phyloP scores from a whole-genome alignment of 2,329 filamentous ascomycete genomes.

The Cercospora janseana region DNA sequence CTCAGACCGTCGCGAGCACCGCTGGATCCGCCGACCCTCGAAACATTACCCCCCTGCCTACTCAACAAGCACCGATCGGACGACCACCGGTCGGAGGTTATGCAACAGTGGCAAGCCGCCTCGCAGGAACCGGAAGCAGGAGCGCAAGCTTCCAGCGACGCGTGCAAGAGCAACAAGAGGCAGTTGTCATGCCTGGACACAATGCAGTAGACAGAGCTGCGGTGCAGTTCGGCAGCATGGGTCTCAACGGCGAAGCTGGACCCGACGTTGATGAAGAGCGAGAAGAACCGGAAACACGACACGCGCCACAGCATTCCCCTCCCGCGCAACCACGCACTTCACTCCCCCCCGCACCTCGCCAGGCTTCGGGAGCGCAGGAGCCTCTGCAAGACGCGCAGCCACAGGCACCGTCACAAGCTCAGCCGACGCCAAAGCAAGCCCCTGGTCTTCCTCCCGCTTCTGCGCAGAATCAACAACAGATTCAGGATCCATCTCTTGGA shows the following conservation, averaged over 20 bases:
- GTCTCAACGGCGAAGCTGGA: slow-evolving; percentile 73
- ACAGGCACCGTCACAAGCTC: slow-evolving; percentile 39
- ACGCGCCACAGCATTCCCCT: slow-evolving; percentile 90
- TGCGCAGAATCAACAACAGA: slow-evolving; percentile 50
- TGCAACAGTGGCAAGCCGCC: slow-evolving; percentile 79
- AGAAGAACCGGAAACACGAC: slow-evolving; percentile 92
- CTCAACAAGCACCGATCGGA: slow-evolving; percentile 59
- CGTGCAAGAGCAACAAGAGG: slow-evolving; percentile 91
- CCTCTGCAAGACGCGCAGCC: slow-evolving; percentile 40
- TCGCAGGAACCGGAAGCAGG: slow-evolving; percentile 62
- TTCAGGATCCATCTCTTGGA: slow-evolving; percentile 48
- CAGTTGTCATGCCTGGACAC: slow-evolving; percentile 96
- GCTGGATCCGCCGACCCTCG: slow-evolving; percentile 80
- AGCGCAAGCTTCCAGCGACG: slow-evolving; percentile 80
- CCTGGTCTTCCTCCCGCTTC: slow-evolving; percentile 61
- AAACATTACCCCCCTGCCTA: slow-evolving; percentile 61
- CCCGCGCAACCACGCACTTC: slow-evolving; percentile 81
- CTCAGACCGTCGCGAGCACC: slow-evolving; percentile 84
- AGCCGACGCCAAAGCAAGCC: slow-evolving; percentile 57
- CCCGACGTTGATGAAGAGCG: slow-evolving; percentile 86
- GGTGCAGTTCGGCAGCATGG: slow-evolving; percentile 96
- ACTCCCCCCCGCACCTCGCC: slow-evolving; percentile 67
- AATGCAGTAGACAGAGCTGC: slow-evolving; percentile 89
- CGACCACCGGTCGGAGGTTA: slow-evolving; percentile 69
- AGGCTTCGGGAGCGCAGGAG: slow-evolving; percentile 44